These are phyloP conservation scores for Anthostomella pinea DNA, from an alignment of 2,329 filamentous ascomycete species.

Conservation along the genomic window DNA sequence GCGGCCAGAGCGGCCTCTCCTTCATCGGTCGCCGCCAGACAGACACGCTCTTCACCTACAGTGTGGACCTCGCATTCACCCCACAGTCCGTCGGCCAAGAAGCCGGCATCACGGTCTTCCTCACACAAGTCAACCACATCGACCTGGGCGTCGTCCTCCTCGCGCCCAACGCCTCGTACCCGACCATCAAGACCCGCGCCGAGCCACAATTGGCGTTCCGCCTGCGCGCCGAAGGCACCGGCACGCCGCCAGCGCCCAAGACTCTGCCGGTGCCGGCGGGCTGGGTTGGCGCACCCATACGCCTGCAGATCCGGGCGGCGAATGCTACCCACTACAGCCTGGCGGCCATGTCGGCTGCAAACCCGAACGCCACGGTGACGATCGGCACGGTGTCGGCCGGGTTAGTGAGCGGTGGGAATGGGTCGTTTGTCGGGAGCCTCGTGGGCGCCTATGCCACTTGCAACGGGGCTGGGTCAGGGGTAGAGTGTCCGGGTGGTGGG, in stretches of 20 bases:
- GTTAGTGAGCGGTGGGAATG: constrained; percentile 32
- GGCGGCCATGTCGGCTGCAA: constrained; percentile 21
- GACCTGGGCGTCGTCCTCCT: constrained; percentile 31
- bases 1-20: constrained; percentile 22
- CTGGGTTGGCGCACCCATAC: constrained; percentile 26
- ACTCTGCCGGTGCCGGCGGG: constrained; percentile 20
- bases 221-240: constrained; percentile 27
- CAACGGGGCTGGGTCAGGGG: constrained; percentile 31
- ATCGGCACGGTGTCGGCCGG: constrained; percentile 28
- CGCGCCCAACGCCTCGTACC: not conserved
- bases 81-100: constrained; percentile 27
- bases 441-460: constrained; percentile 37
- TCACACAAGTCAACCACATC: constrained; percentile 33
- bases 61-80: constrained; percentile 29
- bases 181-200: not conserved
- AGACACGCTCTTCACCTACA: constrained; percentile 31
- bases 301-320: constrained; percentile 28
- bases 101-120: constrained; percentile 33
- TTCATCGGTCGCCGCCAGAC: constrained; percentile 34
- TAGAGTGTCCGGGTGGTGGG: constrained; percentile 27
- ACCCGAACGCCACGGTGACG: constrained; percentile 15
- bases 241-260: constrained; percentile 11
- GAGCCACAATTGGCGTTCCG: constrained; percentile 21
- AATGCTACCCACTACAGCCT: constrained; percentile 32
- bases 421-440: constrained; percentile 33